A percentile compares a stretch with the other conserved stretches of the same genome.
Evolutionary conservation across 2,329 filamentous ascomycete species (phyloP).

Genomic region (Fusarium lateritium): DNA sequence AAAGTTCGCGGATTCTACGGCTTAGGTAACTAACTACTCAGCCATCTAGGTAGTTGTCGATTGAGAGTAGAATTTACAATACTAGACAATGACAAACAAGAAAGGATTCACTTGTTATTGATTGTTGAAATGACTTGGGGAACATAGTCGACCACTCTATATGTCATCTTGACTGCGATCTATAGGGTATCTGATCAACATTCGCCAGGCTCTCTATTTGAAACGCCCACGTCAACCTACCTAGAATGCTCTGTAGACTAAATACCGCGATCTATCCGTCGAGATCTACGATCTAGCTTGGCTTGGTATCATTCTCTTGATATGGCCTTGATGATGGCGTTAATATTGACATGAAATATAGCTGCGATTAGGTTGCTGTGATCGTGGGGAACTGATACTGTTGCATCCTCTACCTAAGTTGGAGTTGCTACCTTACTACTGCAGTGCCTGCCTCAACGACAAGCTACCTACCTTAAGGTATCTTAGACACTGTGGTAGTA

Average conservation of each 20-base stretch:
- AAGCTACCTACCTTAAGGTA: neutral
- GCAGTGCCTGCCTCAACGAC: neutral
- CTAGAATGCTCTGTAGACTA: conserved; percentile 3
- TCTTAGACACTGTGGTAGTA: too few species aligned
- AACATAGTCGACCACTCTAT: too few species aligned
- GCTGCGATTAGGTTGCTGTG: conserved; percentile 27
- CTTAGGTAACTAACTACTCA: too few species aligned
- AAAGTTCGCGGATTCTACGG: too few species aligned
- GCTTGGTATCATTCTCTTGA: neutral
- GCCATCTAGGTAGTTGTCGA: too few species aligned
- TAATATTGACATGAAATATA: conserved; percentile 29
- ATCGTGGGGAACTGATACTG: conserved; percentile 35
- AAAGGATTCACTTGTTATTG: too few species aligned
- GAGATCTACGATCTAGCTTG: conserved; percentile 17
- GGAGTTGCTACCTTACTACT: conserved; percentile 20
- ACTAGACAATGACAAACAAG: too few species aligned
- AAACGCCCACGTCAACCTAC: conserved; percentile 1
- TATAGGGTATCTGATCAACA: too few species aligned
- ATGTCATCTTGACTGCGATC: too few species aligned
- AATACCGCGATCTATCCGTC: conserved; percentile 3
- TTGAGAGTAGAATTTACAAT: too few species aligned
- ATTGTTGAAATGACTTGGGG: neutral
- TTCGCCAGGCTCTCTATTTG: too few species aligned
- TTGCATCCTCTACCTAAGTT: conserved; percentile 21
- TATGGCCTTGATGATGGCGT: neutral